Percentiles rank a stretch among this genome's conserved stretches.
Evolutionary conservation across 208 protist genomes (phyloP).

Genomic region (Trypanosomatidae sp.): DNA sequence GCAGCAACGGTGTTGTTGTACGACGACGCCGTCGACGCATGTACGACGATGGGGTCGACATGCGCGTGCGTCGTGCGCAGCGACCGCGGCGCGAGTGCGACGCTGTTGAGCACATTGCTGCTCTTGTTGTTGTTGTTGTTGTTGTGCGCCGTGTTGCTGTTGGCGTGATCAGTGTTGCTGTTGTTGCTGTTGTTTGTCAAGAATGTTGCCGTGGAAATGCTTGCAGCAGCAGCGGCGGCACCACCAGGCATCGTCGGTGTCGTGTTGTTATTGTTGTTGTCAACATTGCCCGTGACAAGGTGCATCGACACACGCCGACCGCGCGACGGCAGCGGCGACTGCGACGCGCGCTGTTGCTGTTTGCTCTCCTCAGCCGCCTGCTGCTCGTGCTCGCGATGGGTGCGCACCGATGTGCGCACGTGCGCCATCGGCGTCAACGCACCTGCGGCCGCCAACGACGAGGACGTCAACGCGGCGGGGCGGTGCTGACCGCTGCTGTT

Average conservation of each 20-base stretch:
- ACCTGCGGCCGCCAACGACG: no score
- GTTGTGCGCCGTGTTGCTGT: constrained; percentile 3
- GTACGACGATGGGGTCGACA: no score
- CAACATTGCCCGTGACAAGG: background rate
- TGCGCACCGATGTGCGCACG: constrained; percentile 6
- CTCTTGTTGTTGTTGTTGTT: background rate
- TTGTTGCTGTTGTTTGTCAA: background rate
- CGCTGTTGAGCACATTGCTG: background rate
- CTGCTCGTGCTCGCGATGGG: constrained; percentile 24
- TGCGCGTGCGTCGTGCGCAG: no score
- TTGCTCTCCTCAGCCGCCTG: constrained; percentile 30
- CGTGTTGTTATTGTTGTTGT: constrained; percentile 1
- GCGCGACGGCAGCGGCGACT: constrained; percentile 16
- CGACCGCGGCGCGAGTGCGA: no score
- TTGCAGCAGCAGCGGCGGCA: background rate
- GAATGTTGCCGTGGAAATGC: background rate
- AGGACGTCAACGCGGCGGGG: background rate
- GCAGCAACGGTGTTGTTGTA: no score
- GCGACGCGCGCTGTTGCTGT: constrained; percentile 30
- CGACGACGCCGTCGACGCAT: no score
- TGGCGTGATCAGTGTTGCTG: background rate
- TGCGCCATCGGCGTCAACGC: no score
- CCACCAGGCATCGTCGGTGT: background rate
- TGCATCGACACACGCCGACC: background rate
- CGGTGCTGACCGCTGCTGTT: background rate